Evolutionary conservation across 129 eudicot species (phyloP), one percentile per base, ranked within the genome.

Genomic region (Saposhnikovia divaricata): DNA sequence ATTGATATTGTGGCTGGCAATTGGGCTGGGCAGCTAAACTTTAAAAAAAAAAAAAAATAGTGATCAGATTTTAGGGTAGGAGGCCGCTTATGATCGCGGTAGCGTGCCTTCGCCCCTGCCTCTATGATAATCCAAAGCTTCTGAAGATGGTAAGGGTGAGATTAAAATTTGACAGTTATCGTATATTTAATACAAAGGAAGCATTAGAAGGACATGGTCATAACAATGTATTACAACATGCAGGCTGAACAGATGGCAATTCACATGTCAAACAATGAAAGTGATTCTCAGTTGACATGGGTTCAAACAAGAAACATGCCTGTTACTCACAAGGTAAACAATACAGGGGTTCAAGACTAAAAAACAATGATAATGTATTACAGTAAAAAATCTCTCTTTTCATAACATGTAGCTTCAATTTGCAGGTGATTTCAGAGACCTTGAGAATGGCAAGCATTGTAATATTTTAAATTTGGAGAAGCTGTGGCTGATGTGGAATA

Each of bases 251-350:
- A 89, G 84, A 85, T 65, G 84, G 81, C n/a, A 48, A 83, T 89
- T 59, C 72, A 81, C 72, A 51, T 79, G 74, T 77, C 61, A 55
- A 89, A 86, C 76, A 80, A 81, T 16, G 82, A 81, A 43, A 83
- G 85, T 55, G 77, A 81, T 78, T 77, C 66, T 72, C 82, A 68
- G 43, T 81, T 89, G 87, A 82, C 92, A 80, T 89, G 92, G 92
- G 72, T 82, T 51, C 90, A 89, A n/a, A 87, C 92, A 77, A 87
- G 92, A 78, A 85, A 87, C 46, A 89, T 89, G 92, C 90, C 90
- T 19, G 61, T 83, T 77, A 86, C 92, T 79, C 61, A 83, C 83
- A 89, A 80, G 90, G 92, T 89, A 85, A 79, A 79, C 80, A 61
- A 75, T 68, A 45, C 40, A 72, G 25, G 13, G 25, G 55, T 57